Evolutionary conservation across 352 stramenopile genomes (phyloP).

Genomic region (Phytopythium aichiense): DNA sequence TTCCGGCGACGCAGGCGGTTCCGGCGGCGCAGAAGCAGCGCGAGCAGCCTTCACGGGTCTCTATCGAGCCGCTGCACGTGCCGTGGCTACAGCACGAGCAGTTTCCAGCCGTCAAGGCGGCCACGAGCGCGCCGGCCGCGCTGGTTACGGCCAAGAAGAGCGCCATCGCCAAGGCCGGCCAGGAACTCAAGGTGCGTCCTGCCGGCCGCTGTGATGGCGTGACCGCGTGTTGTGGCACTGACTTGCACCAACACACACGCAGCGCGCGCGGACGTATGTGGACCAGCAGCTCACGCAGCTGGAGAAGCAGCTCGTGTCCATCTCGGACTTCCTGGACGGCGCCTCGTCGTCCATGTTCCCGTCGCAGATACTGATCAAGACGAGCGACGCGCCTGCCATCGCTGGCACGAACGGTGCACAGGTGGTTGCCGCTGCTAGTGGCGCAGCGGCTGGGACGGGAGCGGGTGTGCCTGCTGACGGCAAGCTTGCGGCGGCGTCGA

Average conservation of each 20-base stretch:
- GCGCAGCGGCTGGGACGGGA: slow-evolving; percentile 15
- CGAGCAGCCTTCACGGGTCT: slow-evolving; percentile 9
- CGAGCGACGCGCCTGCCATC: slow-evolving; percentile 14
- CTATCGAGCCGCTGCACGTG: slow-evolving; percentile 33
- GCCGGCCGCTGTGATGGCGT: neutral
- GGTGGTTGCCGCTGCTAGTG: slow-evolving; percentile 9
- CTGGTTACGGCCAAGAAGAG: slow-evolving; percentile 48
- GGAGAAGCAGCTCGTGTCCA: slow-evolving; percentile 50
- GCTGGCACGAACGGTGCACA: neutral
- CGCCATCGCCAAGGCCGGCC: slow-evolving; percentile 43
- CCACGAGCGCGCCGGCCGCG: slow-evolving; percentile 38
- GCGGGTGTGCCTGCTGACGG: slow-evolving; percentile 12
- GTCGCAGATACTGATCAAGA: slow-evolving; percentile 21
- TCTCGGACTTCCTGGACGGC: slow-evolving; percentile 58
- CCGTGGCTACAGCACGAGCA: slow-evolving; percentile 71
- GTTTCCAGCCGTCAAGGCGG: slow-evolving; percentile 52
- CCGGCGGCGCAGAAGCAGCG: slow-evolving; percentile 10
- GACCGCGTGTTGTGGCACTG: neutral
- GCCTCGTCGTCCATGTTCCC: slow-evolving; percentile 39
- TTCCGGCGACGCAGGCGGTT: neutral
- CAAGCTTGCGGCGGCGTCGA: slow-evolving; percentile 8
- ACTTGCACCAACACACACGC: neutral
- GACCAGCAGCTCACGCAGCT: slow-evolving; percentile 60
- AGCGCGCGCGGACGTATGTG: slow-evolving; percentile 48
- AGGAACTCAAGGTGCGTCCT: slow-evolving; percentile 56